Evolutionary conservation across 495 filamentous ascomycete genomes (phyloP).

Genomic region (Xylaria cubensis): DNA sequence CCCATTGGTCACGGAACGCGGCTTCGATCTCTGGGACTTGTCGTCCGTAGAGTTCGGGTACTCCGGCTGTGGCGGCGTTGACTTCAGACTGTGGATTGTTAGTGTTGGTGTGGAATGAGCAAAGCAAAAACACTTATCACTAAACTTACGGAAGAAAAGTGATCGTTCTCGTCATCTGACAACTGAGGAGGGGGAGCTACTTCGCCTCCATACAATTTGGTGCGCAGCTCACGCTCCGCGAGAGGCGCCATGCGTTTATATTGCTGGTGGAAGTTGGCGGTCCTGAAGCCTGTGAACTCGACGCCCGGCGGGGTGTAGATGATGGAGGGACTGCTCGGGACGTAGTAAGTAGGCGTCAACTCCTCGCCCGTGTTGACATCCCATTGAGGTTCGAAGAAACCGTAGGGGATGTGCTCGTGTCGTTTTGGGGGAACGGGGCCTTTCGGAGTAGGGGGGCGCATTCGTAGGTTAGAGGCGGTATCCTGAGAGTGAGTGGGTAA

Average conservation of each 20-base stretch:
- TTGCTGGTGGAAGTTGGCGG: conserved; percentile 17
- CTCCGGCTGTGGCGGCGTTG: background rate
- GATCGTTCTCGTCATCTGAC: conserved; percentile 6
- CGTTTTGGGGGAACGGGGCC: background rate
- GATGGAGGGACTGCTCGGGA: conserved; percentile 33
- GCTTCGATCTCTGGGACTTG: background rate
- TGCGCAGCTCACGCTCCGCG: conserved; percentile 22
- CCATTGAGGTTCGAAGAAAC: conserved; percentile 5
- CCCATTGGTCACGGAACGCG: conserved; percentile 11
- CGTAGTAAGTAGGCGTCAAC: conserved; percentile 35
- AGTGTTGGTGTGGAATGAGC: background rate
- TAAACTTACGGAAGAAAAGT: conserved; percentile 20
- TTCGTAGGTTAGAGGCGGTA: conserved; percentile 23
- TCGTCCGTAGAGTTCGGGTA: background rate
- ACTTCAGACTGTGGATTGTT: conserved; percentile 3
- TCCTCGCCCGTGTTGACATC: conserved; percentile 32
- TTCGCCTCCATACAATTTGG: conserved; percentile 16
- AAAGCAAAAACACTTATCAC: background rate
- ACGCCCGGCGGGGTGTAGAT: conserved; percentile 37
- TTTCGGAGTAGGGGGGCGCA: conserved; percentile 26
- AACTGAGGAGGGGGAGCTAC: background rate
- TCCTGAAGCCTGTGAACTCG: background rate
- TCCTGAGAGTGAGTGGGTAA: conserved; percentile 3
- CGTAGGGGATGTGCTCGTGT: conserved; percentile 10
- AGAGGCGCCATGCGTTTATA: conserved; percentile 38